phyloP scores from a whole-genome alignment of 345 rosid genomes.

The Sonneratia caseolaris region DNA sequence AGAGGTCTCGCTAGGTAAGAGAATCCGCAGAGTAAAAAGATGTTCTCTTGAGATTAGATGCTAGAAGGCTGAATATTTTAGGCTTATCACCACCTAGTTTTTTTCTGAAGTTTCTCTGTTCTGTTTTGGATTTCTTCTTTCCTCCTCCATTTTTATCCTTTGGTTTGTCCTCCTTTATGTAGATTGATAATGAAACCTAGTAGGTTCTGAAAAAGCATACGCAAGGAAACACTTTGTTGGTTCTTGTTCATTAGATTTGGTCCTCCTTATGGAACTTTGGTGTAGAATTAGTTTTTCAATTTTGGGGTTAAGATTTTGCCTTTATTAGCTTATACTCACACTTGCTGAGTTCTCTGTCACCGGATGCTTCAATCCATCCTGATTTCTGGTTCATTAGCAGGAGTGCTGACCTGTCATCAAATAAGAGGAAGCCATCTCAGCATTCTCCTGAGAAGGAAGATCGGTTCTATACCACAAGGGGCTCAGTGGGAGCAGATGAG shows the following conservation, averaged over 20 bases:
- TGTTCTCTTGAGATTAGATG: neutral
- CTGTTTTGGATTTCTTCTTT: neutral
- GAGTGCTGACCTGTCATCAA: conserved; percentile 37
- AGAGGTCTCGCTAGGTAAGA: conserved; percentile 45
- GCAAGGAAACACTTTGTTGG: neutral
- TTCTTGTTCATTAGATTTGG: neutral
- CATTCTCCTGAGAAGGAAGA: conserved; percentile 72
- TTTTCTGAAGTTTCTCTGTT: neutral
- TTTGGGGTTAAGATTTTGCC: neutral
- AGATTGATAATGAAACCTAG: neutral
- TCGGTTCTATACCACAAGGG: conserved; percentile 68
- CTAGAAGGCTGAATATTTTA: neutral
- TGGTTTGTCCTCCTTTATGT: neutral
- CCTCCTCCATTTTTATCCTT: neutral
- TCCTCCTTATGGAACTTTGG: too few species aligned
- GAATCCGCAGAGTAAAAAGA: neutral
- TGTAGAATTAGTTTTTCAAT: neutral
- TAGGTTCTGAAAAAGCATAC: neutral
- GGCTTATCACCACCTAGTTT: neutral
- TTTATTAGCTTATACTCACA: neutral
- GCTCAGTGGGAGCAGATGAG: conserved; percentile 64
- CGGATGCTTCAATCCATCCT: neutral
- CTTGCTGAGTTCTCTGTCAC: neutral
- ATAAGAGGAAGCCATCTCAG: conserved; percentile 34
- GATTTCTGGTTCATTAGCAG: conserved; percentile 13